Evolutionary conservation across 495 filamentous ascomycete genomes (phyloP).

Genomic region (Corynascus novoguineensis): DNA sequence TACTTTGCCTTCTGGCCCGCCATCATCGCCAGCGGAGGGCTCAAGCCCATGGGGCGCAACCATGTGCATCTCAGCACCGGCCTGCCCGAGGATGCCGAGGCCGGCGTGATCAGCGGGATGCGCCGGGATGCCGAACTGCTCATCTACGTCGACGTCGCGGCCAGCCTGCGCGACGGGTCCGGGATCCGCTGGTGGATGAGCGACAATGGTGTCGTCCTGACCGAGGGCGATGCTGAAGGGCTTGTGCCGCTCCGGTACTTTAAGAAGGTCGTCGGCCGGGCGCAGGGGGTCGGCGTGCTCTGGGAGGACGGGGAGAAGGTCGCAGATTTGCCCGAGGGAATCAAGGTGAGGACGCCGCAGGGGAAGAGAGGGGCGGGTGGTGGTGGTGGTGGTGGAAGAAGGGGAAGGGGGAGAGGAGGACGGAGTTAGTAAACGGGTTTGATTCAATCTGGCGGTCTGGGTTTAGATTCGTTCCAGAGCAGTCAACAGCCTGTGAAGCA

Average conservation of each 20-base stretch:
- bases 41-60: constrained; percentile 72
- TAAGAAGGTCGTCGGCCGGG: constrained; percentile 52
- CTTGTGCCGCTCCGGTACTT: constrained; percentile 42
- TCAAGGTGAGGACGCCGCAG: constrained; percentile 39
- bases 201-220: constrained; percentile 72
- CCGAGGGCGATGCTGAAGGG: constrained; percentile 45
- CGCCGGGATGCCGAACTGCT: constrained; percentile 69
- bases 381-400: constrained; percentile 24
- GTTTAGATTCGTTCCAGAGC: background rate
- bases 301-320: constrained; percentile 61
- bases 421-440: background rate
- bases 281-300: constrained; percentile 54
- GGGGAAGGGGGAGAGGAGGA: constrained; percentile 16
- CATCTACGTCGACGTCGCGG: constrained; percentile 70
- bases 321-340: constrained; percentile 46
- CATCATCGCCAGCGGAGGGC: constrained; percentile 67
- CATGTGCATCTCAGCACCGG: constrained; percentile 85
- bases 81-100: constrained; percentile 42
- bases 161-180: constrained; percentile 55
- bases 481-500: too few relatives aligned
- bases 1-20: constrained; percentile 66
- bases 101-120: constrained; percentile 78
- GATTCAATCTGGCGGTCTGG: background rate
- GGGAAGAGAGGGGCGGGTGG: constrained; percentile 40
- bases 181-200: constrained; percentile 77